Evolutionary conservation across 495 filamentous ascomycete species (phyloP).

Genomic region (Talaromyces thailandensis): DNA sequence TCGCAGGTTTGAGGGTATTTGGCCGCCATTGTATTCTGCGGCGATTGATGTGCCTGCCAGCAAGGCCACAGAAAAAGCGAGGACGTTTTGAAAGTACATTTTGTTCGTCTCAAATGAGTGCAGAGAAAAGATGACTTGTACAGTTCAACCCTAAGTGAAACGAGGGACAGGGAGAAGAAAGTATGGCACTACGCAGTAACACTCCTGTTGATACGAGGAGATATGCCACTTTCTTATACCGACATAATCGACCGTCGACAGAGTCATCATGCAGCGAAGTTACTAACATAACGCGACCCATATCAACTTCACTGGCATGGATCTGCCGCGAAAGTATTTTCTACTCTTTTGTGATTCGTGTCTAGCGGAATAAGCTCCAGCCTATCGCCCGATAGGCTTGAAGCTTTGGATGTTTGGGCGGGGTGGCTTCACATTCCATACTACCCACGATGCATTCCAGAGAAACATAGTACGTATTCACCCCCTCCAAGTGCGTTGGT

Average conservation of each 20-base stretch:
- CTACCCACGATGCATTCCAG: not conserved
- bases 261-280: not conserved
- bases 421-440: conserved; percentile 3
- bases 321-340: conserved; percentile 3
- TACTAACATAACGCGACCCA: not conserved
- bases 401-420: not conserved
- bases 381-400: conserved; percentile 4
- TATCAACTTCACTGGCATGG: conserved; percentile 1
- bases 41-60: conserved; percentile 15
- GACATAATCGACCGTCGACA: not conserved
- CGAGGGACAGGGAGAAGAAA: not conserved
- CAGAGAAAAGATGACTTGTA: conserved; percentile 1
- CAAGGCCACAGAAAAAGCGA: conserved; percentile 13
- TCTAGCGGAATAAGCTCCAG: not conserved
- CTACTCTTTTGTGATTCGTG: not conserved
- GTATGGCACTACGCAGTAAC: not conserved
- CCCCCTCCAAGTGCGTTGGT: not conserved
- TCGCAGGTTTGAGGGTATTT: not conserved
- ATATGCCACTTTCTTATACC: not conserved
- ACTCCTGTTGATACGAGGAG: not conserved
- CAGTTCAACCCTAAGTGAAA: not conserved
- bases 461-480: not conserved
- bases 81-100: conserved; percentile 18
- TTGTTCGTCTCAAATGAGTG: not conserved
- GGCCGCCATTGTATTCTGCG: conserved; percentile 3